phyloP scores from a whole-genome alignment of 2,329 filamentous ascomycete species.

The Aureobasidium sp. region DNA sequence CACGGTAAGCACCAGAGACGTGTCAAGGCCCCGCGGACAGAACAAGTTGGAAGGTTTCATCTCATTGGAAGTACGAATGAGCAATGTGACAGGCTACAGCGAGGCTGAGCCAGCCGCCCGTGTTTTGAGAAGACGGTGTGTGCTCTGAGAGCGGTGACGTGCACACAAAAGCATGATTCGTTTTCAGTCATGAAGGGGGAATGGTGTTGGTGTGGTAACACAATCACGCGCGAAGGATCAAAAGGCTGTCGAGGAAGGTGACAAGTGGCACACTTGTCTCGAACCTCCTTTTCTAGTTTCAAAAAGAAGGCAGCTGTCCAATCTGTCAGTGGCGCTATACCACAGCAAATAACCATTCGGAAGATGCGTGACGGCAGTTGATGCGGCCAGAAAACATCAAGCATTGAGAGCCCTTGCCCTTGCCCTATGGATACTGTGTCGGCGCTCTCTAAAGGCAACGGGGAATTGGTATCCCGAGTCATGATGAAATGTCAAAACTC shows the following conservation, averaged over 20 bases:
- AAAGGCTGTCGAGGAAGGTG: neutral
- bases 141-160: constrained; percentile 1
- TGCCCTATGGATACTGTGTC: neutral
- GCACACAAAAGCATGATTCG: neutral
- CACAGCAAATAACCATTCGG: neutral
- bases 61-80: neutral
- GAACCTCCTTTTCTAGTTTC: neutral
- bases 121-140: neutral
- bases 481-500: constrained; percentile 7
- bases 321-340: neutral
- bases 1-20: neutral
- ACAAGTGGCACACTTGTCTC: neutral
- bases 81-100: neutral
- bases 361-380: neutral
- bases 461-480: neutral
- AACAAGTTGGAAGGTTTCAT: neutral
- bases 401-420: neutral
- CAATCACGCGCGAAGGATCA: constrained; percentile 5
- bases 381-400: neutral
- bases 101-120: neutral
- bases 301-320: neutral
- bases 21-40: constrained; percentile 11
- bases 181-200: neutral
- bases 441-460: neutral
- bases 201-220: constrained; percentile 5